Base-by-base conservation (phyloP, 441 rosid species). In the Arabidopsis hybrid region DNA sequence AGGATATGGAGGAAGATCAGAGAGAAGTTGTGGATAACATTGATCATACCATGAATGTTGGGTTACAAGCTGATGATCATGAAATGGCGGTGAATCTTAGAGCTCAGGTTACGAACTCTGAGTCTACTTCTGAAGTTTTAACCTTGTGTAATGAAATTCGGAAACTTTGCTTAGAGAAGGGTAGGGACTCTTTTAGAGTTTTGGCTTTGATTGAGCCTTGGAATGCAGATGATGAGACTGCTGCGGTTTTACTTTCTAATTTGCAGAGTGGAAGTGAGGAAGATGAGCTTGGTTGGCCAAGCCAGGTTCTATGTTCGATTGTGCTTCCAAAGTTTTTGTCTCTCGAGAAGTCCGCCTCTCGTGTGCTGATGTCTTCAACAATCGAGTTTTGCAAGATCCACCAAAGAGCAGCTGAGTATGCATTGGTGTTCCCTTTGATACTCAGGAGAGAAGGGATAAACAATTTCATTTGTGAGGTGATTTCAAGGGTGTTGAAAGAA, bases 201-300 rank as follows among this genome's bases (percentile, higher is more conserved):
- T 74, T 91, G 82, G 81, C 78, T 68, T 69, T 85, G 79, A 82
- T 93, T 75, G 91, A 89, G 78, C 95, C 88, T 68, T 91, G 97
- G 95, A 84, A 81, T 80, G 86, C 79, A 8, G 94, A 84, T 58
- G 95, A 91, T 29, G 95, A 93, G 70, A 81, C 78, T 65, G 82
- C 90, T 77, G 84, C 92, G 0, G 71, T 88, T 69, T 74, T 91
- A 11, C 69, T 89, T 57, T 83, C 87, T 43, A 79, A 86, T 82
- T 79, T 91, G 67, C 72, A 75, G 14, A 81, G 45, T 57, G 85
- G 66, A 68, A 71, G 16, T 63, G 85, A 82, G 39, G 85, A 79
- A 1, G 87, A 83, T 0, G 86, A 79, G 78, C 79, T 85, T 62
- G 75, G 75, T 67, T 91, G 93, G 95, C 85, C 91, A 36, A 82